Evolutionary conservation across 176 grass and related monocot genomes (phyloP).

Genomic region (Eragrostis nindensis): DNA sequence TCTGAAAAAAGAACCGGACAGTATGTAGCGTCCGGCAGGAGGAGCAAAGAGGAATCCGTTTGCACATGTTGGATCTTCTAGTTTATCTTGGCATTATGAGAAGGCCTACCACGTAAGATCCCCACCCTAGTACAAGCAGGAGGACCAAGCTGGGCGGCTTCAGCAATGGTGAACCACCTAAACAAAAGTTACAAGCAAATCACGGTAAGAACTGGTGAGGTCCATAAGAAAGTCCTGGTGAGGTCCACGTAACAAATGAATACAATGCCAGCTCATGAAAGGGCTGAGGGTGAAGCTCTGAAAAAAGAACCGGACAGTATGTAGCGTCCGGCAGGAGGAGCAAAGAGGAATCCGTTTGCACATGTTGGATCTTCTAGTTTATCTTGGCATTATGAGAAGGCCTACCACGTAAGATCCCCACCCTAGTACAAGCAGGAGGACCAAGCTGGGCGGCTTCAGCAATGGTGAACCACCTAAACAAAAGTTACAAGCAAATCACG

Average conservation of each 20-base stretch:
- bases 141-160: neutral
- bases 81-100: conserved; percentile 22
- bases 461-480: conserved; percentile 32
- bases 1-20: neutral
- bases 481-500: neutral
- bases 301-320: neutral
- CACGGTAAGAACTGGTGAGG: neutral
- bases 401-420: conserved; percentile 22
- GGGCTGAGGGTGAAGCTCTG: neutral
- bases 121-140: conserved; percentile 13
- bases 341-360: neutral
- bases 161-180: conserved; percentile 24
- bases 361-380: neutral
- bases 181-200: conserved; percentile 9
- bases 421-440: neutral
- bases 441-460: neutral
- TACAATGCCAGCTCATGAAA: neutral
- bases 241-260: too few relatives aligned
- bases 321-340: neutral
- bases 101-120: conserved; percentile 1
- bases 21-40: neutral
- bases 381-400: conserved; percentile 19
- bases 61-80: neutral
- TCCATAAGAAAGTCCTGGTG: neutral
- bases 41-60: neutral